Evolutionary conservation across 345 rosid genomes (phyloP).

Genomic region (Citrus glauca): DNA sequence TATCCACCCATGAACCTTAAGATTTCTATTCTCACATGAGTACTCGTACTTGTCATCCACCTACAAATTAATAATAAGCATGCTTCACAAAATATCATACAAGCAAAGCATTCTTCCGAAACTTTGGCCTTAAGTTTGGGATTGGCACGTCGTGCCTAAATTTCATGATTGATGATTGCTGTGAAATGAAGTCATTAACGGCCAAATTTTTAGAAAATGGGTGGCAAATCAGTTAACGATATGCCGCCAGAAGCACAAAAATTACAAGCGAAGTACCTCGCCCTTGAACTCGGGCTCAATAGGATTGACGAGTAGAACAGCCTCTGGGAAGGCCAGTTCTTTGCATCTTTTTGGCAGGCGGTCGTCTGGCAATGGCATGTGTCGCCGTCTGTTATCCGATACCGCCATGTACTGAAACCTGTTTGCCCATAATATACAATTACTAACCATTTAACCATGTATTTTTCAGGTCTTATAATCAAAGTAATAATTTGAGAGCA

Average conservation of each 20-base stretch:
- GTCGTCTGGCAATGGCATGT: slow-evolving; percentile 85
- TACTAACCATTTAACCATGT: not conserved
- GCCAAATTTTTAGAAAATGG: too few relatives aligned
- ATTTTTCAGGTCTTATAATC: not conserved
- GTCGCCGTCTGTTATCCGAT: slow-evolving; percentile 63
- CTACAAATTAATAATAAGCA: slow-evolving; percentile 15
- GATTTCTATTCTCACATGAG: slow-evolving; percentile 74
- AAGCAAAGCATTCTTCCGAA: not conserved
- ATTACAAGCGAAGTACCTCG: slow-evolving; percentile 41
- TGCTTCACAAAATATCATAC: not conserved
- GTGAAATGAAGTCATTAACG: not conserved
- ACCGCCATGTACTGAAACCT: slow-evolving; percentile 80
- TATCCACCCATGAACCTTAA: slow-evolving; percentile 84
- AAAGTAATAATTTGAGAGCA: not conserved
- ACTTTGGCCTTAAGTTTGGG: not conserved
- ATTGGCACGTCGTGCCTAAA: too few relatives aligned
- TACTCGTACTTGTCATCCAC: slow-evolving; percentile 94
- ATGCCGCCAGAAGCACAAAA: not conserved
- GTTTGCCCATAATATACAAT: not conserved
- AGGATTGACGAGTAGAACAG: slow-evolving; percentile 72
- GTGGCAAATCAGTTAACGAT: too few relatives aligned
- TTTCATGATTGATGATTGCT: not conserved
- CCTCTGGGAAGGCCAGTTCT: slow-evolving; percentile 69
- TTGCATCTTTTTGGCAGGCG: slow-evolving; percentile 45
- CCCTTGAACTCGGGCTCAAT: slow-evolving; percentile 76